Percentiles rank a stretch among this genome's conserved stretches.
phyloP scores from a whole-genome alignment of 2,329 filamentous ascomycete genomes.

The Aspergillus sp. region DNA sequence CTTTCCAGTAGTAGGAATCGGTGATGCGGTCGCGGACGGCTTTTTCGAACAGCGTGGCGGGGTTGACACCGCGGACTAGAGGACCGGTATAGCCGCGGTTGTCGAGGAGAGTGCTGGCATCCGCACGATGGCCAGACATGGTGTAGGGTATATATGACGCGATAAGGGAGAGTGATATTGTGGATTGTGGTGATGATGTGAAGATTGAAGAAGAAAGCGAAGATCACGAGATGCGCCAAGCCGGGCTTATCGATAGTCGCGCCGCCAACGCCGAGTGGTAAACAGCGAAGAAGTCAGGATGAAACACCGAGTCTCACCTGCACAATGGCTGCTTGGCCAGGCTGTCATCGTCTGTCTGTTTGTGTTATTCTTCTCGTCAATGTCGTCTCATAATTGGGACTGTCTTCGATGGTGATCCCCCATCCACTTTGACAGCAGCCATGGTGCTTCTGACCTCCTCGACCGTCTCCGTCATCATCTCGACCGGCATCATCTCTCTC shows the following conservation, averaged over 20 bases:
- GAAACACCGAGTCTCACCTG: not conserved
- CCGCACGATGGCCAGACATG: constrained; percentile 64
- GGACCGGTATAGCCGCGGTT: constrained; percentile 76
- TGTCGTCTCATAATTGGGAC: no score
- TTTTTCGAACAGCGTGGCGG: constrained; percentile 93
- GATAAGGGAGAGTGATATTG: no score
- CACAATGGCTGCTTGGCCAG: no score
- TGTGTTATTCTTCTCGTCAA: no score
- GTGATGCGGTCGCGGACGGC: constrained; percentile 92
- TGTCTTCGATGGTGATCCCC: no score
- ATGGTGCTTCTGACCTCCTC: constrained; percentile 45
- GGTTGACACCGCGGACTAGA: constrained; percentile 85
- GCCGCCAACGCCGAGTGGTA: constrained; percentile 24
- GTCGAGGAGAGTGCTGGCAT: constrained; percentile 74
- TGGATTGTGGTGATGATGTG: constrained; percentile 1
- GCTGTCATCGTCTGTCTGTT: no score
- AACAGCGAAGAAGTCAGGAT: constrained; percentile 12
- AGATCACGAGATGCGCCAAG: constrained; percentile 13
- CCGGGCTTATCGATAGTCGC: constrained; percentile 36
- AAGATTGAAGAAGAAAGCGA: constrained; percentile 2
- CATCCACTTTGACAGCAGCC: constrained; percentile 3
- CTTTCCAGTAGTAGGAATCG: constrained; percentile 96
- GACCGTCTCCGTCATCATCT: constrained; percentile 40
- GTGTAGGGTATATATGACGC: constrained; percentile 1
- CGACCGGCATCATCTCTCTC: constrained; percentile 55